phyloP scores from a whole-genome alignment of 2,329 filamentous ascomycete species.

The Graphium sp. region DNA sequence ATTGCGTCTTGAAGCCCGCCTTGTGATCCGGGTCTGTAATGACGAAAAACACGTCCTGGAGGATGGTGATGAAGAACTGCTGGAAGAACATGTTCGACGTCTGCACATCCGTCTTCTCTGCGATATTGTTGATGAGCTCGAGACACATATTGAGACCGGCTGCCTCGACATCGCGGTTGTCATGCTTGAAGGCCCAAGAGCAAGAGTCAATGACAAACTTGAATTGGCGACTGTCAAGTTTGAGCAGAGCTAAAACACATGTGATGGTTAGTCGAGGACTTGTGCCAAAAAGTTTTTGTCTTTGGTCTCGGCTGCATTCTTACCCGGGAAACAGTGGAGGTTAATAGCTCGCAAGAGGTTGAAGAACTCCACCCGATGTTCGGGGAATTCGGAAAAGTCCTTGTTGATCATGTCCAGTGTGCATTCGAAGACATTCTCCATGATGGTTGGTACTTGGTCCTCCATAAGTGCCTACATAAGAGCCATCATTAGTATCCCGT shows the following conservation, averaged over 20 bases:
- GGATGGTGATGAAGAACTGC: conserved; percentile 86
- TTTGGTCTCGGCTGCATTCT: too few relatives aligned
- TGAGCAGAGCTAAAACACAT: conserved; percentile 48
- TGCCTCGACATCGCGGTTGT: conserved; percentile 94
- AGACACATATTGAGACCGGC: conserved; percentile 96
- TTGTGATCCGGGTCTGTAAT: conserved; percentile 97
- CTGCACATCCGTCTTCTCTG: conserved; percentile 70
- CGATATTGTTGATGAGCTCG: conserved; percentile 94
- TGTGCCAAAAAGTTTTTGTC: too few relatives aligned
- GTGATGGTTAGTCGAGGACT: conserved; percentile 5
- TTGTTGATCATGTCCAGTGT: conserved; percentile 99
- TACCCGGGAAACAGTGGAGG: conserved; percentile 82
- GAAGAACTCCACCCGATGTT: conserved; percentile 99
- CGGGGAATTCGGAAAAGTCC: conserved; percentile 97
- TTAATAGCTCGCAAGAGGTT: conserved; percentile 93
- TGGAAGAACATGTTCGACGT: conserved; percentile 95
- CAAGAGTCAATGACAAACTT: conserved; percentile 99
- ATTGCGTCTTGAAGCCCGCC: conserved; percentile 96
- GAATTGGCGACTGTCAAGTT: conserved; percentile 91
- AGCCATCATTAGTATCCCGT: conserved; percentile 18
- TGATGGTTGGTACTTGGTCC: conserved; percentile 90
- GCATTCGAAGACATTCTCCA: conserved; percentile 98
- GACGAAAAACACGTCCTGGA: conserved; percentile 97
- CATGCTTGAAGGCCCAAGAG: conserved; percentile 99
- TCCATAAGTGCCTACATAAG: conserved; percentile 72